phyloP scores from a whole-genome alignment of 2,329 filamentous ascomycete species.

The Pseudogymnoascus sp. region DNA sequence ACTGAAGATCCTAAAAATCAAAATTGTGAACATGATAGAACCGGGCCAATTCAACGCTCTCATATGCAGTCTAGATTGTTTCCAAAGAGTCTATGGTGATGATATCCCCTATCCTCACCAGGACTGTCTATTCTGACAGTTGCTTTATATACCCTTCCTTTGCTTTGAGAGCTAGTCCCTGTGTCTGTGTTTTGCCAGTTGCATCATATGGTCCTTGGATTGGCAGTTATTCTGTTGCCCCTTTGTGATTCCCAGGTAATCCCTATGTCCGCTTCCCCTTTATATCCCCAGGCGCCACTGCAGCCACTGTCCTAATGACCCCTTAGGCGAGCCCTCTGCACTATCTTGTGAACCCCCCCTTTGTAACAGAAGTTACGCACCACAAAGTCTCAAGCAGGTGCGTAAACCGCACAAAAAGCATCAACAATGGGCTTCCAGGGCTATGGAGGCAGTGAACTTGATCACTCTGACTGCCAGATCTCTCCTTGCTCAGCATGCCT shows the following conservation, averaged over 20 bases:
- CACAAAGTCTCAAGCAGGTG: neutral
- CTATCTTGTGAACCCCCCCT: neutral
- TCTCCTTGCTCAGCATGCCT: neutral
- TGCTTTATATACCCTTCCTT: neutral
- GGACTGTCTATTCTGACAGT: neutral
- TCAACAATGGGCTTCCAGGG: slow-evolving; percentile 1
- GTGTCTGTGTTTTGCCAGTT: neutral
- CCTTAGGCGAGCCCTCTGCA: neutral
- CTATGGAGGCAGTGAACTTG: neutral
- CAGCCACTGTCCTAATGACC: neutral
- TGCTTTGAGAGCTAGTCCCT: neutral
- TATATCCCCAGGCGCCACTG: neutral
- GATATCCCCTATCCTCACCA: neutral
- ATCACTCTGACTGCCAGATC: neutral
- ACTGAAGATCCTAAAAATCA: slow-evolving; percentile 50
- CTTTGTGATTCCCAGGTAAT: neutral
- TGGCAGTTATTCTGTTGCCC: neutral
- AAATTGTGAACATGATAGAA: slow-evolving; percentile 43
- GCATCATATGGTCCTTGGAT: neutral
- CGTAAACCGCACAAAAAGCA: neutral
- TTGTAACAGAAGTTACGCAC: neutral
- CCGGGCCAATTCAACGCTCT: neutral
- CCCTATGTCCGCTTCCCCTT: neutral
- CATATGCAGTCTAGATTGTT: neutral
- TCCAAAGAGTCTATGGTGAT: neutral